Percentiles rank a stretch among this genome's conserved stretches.
Conservation (phyloP, 768 basidiomycete species). For the Panellus pusillus region DNA sequence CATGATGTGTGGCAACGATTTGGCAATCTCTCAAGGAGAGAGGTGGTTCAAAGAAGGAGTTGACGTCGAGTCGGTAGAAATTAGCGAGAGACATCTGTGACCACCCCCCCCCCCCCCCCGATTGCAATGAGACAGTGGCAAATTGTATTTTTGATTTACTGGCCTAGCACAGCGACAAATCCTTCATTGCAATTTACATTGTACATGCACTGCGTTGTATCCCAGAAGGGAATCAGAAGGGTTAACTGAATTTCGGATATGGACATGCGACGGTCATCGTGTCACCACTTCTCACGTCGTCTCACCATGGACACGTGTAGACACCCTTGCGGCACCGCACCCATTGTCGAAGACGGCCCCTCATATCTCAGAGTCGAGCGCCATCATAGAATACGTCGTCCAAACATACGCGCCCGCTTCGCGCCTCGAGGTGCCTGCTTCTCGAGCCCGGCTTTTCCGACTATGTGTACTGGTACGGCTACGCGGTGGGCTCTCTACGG, state of each 20-base stretch:
- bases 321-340: background rate
- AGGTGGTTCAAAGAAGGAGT: conserved; percentile 52
- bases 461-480: background rate
- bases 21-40: conserved; percentile 44
- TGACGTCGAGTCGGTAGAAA: conserved; percentile 37
- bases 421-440: background rate
- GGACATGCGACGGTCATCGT: no score
- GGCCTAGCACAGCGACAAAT: no score
- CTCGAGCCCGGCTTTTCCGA: background rate
- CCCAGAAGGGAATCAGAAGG: no score
- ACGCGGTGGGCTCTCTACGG: background rate
- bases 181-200: no score
- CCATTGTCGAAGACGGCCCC: background rate
- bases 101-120: no score
- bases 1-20: conserved; percentile 51
- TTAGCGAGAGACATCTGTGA: conserved; percentile 36
- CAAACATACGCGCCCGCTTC: background rate
- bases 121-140: no score
- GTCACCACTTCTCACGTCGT: no score
- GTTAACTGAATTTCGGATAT: no score
- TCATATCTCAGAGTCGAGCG: background rate
- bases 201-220: no score
- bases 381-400: background rate
- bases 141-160: no score
- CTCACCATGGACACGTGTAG: no score